Evolutionary conservation across 495 filamentous ascomycete species (phyloP).

Genomic region (Xylaria longipes): DNA sequence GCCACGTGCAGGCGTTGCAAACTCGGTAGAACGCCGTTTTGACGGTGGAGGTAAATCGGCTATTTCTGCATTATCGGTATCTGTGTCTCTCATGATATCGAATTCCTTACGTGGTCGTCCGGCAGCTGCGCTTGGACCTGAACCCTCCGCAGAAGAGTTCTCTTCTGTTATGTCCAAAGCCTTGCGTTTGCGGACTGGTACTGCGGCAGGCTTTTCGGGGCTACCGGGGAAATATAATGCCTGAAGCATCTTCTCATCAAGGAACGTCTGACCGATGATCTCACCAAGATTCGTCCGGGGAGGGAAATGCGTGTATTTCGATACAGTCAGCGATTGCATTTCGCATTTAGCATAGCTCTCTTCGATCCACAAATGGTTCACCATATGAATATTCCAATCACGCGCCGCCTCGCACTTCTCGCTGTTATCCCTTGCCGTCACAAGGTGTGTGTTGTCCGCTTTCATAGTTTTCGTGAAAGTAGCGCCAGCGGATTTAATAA

Average conservation of each 20-base stretch:
- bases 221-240: slow-evolving; percentile 49
- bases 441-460: slow-evolving; percentile 91
- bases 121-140: slow-evolving; percentile 33
- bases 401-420: slow-evolving; percentile 91
- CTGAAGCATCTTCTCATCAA: slow-evolving; percentile 47
- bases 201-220: slow-evolving; percentile 37
- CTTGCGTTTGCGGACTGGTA: slow-evolving; percentile 51
- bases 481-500: slow-evolving; percentile 81
- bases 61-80: slow-evolving; percentile 32
- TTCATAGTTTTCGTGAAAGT: slow-evolving; percentile 92
- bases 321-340: slow-evolving; percentile 67
- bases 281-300: slow-evolving; percentile 88
- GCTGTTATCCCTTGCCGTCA: slow-evolving; percentile 84
- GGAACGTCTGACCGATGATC: slow-evolving; percentile 81
- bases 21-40: slow-evolving; percentile 33
- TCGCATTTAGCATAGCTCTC: slow-evolving; percentile 93
- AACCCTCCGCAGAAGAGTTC: slow-evolving; percentile 40
- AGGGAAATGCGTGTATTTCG: slow-evolving; percentile 83
- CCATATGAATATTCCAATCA: slow-evolving; percentile 88
- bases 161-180: slow-evolving; percentile 46
- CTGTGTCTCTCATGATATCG: slow-evolving; percentile 40
- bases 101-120: slow-evolving; percentile 44
- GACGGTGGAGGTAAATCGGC: slow-evolving; percentile 32
- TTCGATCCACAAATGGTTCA: slow-evolving; percentile 97
- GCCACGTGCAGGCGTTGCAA: slow-evolving; percentile 51